Evolutionary conservation across 306 rosid species (phyloP).

Genomic region (Vigna angularis): DNA sequence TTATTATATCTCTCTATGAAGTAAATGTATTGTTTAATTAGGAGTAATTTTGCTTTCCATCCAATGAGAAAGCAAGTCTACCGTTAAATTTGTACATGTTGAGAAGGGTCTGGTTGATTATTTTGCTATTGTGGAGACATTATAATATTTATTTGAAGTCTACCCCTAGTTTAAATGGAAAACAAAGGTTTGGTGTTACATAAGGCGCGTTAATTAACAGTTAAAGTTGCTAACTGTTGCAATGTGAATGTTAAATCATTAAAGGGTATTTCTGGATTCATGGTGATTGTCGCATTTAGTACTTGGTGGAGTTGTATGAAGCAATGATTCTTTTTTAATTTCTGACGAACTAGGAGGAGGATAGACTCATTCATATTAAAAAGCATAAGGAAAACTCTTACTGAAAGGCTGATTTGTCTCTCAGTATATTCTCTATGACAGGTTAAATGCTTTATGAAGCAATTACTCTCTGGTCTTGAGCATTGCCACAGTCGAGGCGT

Average conservation of each 20-base stretch:
- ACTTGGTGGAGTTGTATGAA: constrained; percentile 11
- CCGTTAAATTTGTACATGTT: constrained; percentile 27
- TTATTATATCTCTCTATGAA: constrained; percentile 35
- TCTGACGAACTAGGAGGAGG: constrained; percentile 16
- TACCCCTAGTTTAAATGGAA: constrained; percentile 35
- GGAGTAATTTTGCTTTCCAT: constrained; percentile 33
- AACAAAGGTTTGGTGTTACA: constrained; percentile 23
- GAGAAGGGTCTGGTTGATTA: constrained; percentile 26
- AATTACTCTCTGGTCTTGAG: constrained; percentile 93
- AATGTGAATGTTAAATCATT: constrained; percentile 23
- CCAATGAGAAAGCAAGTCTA: constrained; percentile 16
- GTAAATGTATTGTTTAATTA: constrained; percentile 26
- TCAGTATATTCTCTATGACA: constrained; percentile 61
- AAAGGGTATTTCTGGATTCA: constrained; percentile 35
- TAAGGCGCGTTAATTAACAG: constrained; percentile 13
- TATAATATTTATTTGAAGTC: constrained; percentile 23
- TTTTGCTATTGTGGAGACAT: constrained; percentile 36
- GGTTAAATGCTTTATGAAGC: constrained; percentile 98
- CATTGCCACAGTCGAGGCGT: constrained; percentile 95
- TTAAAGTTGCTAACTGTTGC: constrained; percentile 20
- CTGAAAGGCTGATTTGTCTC: constrained; percentile 51
- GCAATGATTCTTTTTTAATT: constrained; percentile 21
- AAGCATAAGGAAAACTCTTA: constrained; percentile 27
- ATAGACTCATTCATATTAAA: constrained; percentile 6
- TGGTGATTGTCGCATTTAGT: constrained; percentile 25